Evolutionary conservation across 2,329 filamentous ascomycete genomes (phyloP).

Genomic region (Neopestalotiopsis clavispora): DNA sequence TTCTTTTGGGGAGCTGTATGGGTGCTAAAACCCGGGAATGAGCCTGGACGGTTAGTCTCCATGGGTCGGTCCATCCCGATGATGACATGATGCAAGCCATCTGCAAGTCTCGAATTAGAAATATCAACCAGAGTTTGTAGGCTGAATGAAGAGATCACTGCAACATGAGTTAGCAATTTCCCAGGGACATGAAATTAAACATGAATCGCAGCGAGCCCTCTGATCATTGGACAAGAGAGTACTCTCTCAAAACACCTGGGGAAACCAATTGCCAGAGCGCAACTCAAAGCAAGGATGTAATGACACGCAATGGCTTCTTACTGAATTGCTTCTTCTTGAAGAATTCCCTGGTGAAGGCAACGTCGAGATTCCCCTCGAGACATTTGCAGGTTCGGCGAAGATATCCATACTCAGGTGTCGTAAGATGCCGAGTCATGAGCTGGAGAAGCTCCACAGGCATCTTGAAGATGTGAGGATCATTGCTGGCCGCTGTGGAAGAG

Average conservation of each 20-base stretch:
- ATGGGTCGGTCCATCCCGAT: constrained; percentile 46
- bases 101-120: constrained; percentile 46
- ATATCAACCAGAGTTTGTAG: constrained; percentile 51
- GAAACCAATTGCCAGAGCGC: no score
- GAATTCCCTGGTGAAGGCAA: constrained; percentile 64
- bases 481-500: not conserved
- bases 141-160: constrained; percentile 59
- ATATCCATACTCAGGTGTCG: constrained; percentile 58
- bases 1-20: constrained; percentile 33
- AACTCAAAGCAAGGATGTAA: no score
- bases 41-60: not conserved
- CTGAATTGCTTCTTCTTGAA: constrained; percentile 70
- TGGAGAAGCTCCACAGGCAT: constrained; percentile 65
- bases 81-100: constrained; percentile 50
- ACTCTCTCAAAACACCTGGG: no score
- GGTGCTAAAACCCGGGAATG: constrained; percentile 4
- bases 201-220: no score
- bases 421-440: constrained; percentile 56
- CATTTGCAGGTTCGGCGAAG: constrained; percentile 61
- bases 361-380: constrained; percentile 58
- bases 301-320: no score
- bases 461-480: constrained; percentile 27
- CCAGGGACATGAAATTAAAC: no score
- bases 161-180: no score
- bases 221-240: no score